These are phyloP conservation scores for Orbilia blumenaviensis DNA, from an alignment of 2,329 filamentous ascomycete genomes.

Conservation along the genomic window DNA sequence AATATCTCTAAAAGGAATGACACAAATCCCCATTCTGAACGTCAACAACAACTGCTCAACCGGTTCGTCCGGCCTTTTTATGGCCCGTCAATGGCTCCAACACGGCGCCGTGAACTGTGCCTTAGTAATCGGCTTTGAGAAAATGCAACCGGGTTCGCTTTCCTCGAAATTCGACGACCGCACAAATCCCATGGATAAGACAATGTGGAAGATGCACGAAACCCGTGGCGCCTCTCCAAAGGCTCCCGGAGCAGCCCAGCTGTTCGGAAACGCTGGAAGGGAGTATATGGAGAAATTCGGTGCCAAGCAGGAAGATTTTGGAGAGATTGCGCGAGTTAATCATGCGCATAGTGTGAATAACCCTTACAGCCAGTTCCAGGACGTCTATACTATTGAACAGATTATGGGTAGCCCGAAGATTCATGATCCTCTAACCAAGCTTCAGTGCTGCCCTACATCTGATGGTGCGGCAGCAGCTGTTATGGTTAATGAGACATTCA, in stretches of 20 bases:
- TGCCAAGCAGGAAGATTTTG: slow-evolving; percentile 84
- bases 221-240: slow-evolving; percentile 79
- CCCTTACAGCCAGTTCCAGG: slow-evolving; percentile 96
- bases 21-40: slow-evolving; percentile 93
- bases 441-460: slow-evolving; percentile 98
- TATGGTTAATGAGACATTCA: slow-evolving; percentile 86
- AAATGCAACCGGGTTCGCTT: slow-evolving; percentile 93
- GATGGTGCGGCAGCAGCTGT: slow-evolving; percentile 90
- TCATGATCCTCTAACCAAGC: slow-evolving; percentile 87
- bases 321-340: slow-evolving; percentile 91
- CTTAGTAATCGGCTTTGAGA: slow-evolving; percentile 93
- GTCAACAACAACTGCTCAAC: slow-evolving; percentile 99
- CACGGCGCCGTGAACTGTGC: slow-evolving; percentile 86
- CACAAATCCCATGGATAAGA: slow-evolving; percentile 78
- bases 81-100: slow-evolving; percentile 81
- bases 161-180: slow-evolving; percentile 86
- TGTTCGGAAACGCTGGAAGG: slow-evolving; percentile 92
- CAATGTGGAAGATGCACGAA: slow-evolving; percentile 79
- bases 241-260: slow-evolving; percentile 84
- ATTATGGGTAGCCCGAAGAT: slow-evolving; percentile 79
- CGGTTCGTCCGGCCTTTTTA: slow-evolving; percentile 86
- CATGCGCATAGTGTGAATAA: slow-evolving; percentile 91
- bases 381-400: slow-evolving; percentile 88
- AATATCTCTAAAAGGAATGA: slow-evolving; percentile 68
- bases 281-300: slow-evolving; percentile 98